These are phyloP conservation scores for Chlamydomonas applanata DNA, from an alignment of 139 green algal species.

Conservation along the genomic window DNA sequence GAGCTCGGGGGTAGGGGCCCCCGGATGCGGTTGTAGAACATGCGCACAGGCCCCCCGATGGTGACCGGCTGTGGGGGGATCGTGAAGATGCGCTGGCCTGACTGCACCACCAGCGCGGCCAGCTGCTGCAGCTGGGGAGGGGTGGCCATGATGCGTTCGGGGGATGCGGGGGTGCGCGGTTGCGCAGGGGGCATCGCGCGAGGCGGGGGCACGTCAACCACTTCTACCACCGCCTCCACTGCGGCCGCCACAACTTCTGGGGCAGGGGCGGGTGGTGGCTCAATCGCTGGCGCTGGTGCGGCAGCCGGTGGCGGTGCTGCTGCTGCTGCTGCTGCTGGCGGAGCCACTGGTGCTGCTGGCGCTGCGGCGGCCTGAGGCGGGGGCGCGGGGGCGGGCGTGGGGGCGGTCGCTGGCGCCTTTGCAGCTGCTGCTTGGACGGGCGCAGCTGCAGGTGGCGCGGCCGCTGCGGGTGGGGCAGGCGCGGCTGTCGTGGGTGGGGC, in stretches of 20 bases:
- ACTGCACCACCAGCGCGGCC: conserved; percentile 15
- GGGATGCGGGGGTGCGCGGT: neutral
- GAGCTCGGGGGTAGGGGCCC: conserved; percentile 50
- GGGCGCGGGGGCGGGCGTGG: neutral
- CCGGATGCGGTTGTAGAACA: conserved; percentile 73
- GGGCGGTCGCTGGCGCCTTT: neutral
- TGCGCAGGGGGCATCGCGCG: neutral
- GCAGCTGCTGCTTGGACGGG: neutral
- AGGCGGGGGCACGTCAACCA: neutral
- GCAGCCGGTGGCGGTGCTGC: neutral
- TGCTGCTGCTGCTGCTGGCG: neutral
- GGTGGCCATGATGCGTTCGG: neutral
- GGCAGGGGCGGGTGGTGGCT: neutral
- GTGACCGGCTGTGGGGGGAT: conserved; percentile 27
- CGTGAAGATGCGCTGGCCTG: conserved; percentile 32
- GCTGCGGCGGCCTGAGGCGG: neutral
- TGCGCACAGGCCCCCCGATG: conserved; percentile 2
- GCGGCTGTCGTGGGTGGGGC: neutral
- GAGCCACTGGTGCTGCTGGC: neutral
- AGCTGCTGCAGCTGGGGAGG: conserved; percentile 26
- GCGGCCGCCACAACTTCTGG: too few species aligned
- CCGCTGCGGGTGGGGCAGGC: neutral
- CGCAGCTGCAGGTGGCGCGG: conserved; percentile 1
- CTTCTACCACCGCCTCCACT: neutral
- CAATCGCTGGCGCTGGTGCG: neutral